phyloP scores from a whole-genome alignment of 208 protist species.

The Acanthamoeba royreba region DNA sequence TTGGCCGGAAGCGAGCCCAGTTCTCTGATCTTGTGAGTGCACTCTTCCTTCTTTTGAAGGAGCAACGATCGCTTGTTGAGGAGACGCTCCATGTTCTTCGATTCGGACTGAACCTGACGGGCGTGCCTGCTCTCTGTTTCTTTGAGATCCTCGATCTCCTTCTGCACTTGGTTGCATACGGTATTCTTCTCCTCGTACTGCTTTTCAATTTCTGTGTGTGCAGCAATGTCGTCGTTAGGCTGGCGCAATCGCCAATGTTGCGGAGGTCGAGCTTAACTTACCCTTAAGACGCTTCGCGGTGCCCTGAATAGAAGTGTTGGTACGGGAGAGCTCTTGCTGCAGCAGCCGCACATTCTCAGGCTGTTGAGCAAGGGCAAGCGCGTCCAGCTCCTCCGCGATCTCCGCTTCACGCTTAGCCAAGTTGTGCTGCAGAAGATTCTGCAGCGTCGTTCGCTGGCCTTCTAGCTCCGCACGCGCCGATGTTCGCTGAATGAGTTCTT shows the following conservation, averaged over 20 bases:
- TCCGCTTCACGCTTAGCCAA: neutral
- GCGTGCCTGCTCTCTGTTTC: neutral
- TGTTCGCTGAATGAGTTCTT: neutral
- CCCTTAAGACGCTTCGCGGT: neutral
- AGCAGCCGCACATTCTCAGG: neutral
- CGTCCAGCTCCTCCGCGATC: slow-evolving; percentile 13
- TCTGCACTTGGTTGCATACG: neutral
- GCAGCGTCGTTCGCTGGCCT: neutral
- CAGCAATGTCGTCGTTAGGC: neutral
- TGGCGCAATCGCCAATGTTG: neutral
- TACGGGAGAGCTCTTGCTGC: neutral
- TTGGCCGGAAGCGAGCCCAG: slow-evolving; percentile 85
- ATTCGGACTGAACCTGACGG: neutral
- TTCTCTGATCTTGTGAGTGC: slow-evolving; percentile 87
- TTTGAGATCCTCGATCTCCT: slow-evolving; percentile 8
- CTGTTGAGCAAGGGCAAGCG: neutral
- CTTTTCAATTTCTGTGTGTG: slow-evolving; percentile 13
- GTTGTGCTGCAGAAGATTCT: neutral
- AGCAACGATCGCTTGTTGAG: slow-evolving; percentile 62
- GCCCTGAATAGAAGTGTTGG: neutral
- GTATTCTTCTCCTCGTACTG: neutral
- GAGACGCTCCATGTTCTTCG: slow-evolving; percentile 58
- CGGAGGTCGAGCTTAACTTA: neutral
- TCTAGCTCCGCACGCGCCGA: neutral
- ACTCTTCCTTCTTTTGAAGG: slow-evolving; percentile 82